Conservation (phyloP, 768 basidiomycete species). For the Pisolithus albus region DNA sequence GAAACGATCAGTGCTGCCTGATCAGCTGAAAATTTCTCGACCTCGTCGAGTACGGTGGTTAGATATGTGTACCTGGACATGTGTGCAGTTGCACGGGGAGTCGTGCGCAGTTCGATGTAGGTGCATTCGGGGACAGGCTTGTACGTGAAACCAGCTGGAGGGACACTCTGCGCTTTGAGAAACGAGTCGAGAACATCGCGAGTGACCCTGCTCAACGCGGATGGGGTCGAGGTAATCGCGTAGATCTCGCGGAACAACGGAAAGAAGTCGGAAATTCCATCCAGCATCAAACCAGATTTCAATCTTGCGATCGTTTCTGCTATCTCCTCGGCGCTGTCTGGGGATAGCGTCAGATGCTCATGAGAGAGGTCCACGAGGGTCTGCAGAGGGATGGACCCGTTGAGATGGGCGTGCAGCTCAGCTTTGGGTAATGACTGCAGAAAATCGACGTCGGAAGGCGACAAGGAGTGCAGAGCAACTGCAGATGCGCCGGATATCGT, state of each 20-base stretch:
- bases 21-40: slow-evolving; percentile 47
- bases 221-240: slow-evolving; percentile 59
- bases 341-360: slow-evolving; percentile 25
- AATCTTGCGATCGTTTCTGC: slow-evolving; percentile 38
- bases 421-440: slow-evolving; percentile 66
- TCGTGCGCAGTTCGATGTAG: slow-evolving; percentile 82
- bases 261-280: slow-evolving; percentile 69
- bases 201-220: slow-evolving; percentile 48
- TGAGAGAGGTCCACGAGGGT: slow-evolving; percentile 56
- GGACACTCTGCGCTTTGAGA: slow-evolving; percentile 28
- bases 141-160: slow-evolving; percentile 25
- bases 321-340: slow-evolving; percentile 30
- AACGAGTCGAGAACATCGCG: slow-evolving; percentile 62
- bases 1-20: slow-evolving; percentile 63
- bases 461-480: slow-evolving; percentile 48
- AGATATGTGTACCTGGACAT: slow-evolving; percentile 63
- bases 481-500: slow-evolving; percentile 30
- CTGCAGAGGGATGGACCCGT: slow-evolving; percentile 71
- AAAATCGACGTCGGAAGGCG: slow-evolving; percentile 47
- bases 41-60: slow-evolving; percentile 54
- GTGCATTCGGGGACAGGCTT: slow-evolving; percentile 44
- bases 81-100: slow-evolving; percentile 50
- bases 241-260: slow-evolving; percentile 72
- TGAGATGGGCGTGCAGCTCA: slow-evolving; percentile 81
- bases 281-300: slow-evolving; percentile 35